Percentiles rank a stretch among this genome's conserved stretches.
Conservation (phyloP, 1,284 basidiomycete genomes). For the Microbotryum saponariae region DNA sequence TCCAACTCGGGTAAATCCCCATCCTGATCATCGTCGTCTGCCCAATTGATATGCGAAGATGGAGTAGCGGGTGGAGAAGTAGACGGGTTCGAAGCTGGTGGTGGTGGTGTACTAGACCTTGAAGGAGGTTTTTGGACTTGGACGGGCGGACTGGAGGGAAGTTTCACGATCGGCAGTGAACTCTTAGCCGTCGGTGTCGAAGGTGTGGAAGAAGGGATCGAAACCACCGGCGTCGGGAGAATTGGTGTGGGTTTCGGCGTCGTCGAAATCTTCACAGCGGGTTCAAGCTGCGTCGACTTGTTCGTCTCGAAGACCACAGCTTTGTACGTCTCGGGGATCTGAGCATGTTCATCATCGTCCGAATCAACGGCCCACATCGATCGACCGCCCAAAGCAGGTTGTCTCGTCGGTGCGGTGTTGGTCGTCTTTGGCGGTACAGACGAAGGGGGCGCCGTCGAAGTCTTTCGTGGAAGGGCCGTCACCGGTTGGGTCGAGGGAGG, state of each 20-base stretch:
- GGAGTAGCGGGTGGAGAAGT: background rate
- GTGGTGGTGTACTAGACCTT: background rate
- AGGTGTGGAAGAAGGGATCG: background rate
- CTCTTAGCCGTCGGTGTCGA: too few species aligned
- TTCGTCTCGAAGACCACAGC: background rate
- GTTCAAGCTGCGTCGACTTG: background rate
- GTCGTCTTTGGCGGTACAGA: background rate
- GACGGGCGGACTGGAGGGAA: background rate
- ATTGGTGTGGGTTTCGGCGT: too few species aligned
- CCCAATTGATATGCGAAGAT: conserved; percentile 14
- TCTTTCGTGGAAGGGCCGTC: background rate
- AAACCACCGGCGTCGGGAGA: background rate
- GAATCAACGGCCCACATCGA: conserved; percentile 18
- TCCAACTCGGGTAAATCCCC: too few species aligned
- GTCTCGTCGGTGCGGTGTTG: background rate
- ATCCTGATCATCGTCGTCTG: conserved; percentile 21
- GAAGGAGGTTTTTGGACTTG: background rate
- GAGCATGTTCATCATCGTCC: conserved; percentile 9
- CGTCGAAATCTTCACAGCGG: too few species aligned
- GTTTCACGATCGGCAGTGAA: background rate
- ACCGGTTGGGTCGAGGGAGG: background rate
- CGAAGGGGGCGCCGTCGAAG: background rate
- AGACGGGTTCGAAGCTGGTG: background rate
- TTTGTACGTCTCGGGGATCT: background rate
- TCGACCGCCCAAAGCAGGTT: conserved; percentile 10